phyloP scores from a whole-genome alignment of 1,139 yeast genomes.

The Kurtzmaniella quercitrusa region DNA sequence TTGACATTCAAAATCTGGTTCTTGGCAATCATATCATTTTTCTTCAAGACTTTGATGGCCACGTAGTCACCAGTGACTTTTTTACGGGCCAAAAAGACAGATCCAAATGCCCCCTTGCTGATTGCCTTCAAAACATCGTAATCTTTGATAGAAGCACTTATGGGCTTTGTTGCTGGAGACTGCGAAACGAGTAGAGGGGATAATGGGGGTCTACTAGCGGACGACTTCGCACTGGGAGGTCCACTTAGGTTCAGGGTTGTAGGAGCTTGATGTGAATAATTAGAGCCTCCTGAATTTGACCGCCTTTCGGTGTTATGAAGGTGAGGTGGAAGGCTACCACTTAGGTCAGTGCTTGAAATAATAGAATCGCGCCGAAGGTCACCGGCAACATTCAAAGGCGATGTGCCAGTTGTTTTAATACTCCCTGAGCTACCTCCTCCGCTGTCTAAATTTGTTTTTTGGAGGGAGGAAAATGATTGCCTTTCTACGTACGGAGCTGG shows the following conservation, averaged over 20 bases:
- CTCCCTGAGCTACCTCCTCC: neutral
- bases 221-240: conserved; percentile 11
- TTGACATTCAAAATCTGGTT: conserved; percentile 93
- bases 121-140: conserved; percentile 90
- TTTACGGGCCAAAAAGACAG: conserved; percentile 82
- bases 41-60: conserved; percentile 91
- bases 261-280: conserved; percentile 1
- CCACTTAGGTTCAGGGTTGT: conserved; percentile 8
- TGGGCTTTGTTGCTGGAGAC: conserved; percentile 42
- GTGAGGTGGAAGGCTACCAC: neutral
- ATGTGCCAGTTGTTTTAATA: neutral
- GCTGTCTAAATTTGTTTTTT: conserved; percentile 28
- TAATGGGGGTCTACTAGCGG: conserved; percentile 53
- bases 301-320: neutral
- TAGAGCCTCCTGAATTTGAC: conserved; percentile 9
- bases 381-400: conserved; percentile 9
- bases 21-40: conserved; percentile 94
- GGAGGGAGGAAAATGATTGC: conserved; percentile 52
- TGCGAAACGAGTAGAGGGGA: conserved; percentile 78
- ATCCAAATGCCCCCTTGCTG: conserved; percentile 96
- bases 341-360: conserved; percentile 46
- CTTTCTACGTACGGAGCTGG: conserved; percentile 48
- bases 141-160: conserved; percentile 74
- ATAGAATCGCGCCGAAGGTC: conserved; percentile 16
- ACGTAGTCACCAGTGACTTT: conserved; percentile 89